Base-by-base conservation (phyloP, 805 yeast species). In the Ogataea thermomethanolica region DNA sequence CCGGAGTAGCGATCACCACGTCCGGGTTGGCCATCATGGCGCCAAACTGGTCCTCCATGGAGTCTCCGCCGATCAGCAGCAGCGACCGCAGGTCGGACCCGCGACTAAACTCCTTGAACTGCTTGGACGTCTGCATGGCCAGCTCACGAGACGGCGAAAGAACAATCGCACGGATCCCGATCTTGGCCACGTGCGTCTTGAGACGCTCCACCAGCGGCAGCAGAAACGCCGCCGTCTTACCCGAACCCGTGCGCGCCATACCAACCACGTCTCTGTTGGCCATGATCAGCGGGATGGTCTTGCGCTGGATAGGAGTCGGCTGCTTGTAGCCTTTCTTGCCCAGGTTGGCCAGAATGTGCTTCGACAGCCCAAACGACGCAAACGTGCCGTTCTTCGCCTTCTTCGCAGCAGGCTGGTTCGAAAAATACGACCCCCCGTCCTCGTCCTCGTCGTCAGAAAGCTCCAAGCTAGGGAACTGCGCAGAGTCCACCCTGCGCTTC, bases 191-290 rank as follows among this genome's bases (percentile, higher is more conserved):
- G 59, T 91, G 97, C 2, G 79, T 64, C 61, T 86, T 87, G 51
- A 91, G 71, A 57, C 77, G 81, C 54, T 93, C 97, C 49, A 93
- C 73, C 69, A 93, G 72, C 3, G 99, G 99, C 39, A 93, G 66
- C 14, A 87, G 76, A 60, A 93, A 93, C 1, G 99, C 98, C 7
- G 99, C 99, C 0, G 99, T 93, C 60, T 93, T 93, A 72, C 99
- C 99, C 20, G 96, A 86, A 55, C 99, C 99, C 0, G 99, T 93
- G 58, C 99, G 76, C 11, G 99, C 99, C 99, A 93, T 93, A 59
- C 97, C 99, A 11, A 93, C 99, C 29, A 93, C 95, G 65, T 93
- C 99, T 57, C 95, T 74, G 40, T 79, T 84, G 33, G 84, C 87
- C 68, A 93, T 69, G 44, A 93, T 81, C 40, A 89, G 70, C 0